A percentile compares a stretch with the other conserved stretches of the same genome.
phyloP scores from a whole-genome alignment of 2,329 filamentous ascomycete genomes.

The Neobulgaria alba region DNA sequence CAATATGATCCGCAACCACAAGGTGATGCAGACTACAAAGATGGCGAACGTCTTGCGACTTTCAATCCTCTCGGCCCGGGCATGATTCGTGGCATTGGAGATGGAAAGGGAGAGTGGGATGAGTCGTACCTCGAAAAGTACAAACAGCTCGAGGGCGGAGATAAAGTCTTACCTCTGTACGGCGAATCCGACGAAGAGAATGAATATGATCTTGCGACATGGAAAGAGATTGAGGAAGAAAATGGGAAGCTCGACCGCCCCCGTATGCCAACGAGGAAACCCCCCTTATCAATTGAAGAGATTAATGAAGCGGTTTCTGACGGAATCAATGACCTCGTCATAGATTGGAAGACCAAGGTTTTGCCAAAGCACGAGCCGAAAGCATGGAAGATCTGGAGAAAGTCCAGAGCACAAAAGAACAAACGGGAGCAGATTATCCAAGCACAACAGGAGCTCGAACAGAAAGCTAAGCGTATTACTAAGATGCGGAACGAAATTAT shows the following conservation, averaged over 20 bases:
- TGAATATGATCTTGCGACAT: slow-evolving; percentile 50
- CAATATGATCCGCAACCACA: slow-evolving; percentile 10
- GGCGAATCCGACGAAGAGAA: slow-evolving; percentile 46
- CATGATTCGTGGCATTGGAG: slow-evolving; percentile 3
- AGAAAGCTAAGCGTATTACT: slow-evolving; percentile 42
- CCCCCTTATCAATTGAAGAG: slow-evolving; percentile 35
- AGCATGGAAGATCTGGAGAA: slow-evolving; percentile 54
- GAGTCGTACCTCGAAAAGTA: slow-evolving; percentile 33
- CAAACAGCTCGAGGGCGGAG: slow-evolving; percentile 30
- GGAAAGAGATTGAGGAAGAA: slow-evolving; percentile 46
- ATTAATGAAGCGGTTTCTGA: slow-evolving; percentile 45
- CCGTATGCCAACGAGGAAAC: slow-evolving; percentile 11
- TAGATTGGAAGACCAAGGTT: slow-evolving; percentile 50
- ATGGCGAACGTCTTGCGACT: slow-evolving; percentile 4
- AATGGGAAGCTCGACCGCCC: slow-evolving; percentile 1
- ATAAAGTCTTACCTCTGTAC: slow-evolving; percentile 40
- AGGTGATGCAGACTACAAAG: not conserved
- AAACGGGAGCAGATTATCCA: slow-evolving; percentile 35
- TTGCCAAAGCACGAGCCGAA: slow-evolving; percentile 45
- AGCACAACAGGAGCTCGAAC: slow-evolving; percentile 35
- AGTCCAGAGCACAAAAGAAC: slow-evolving; percentile 37
- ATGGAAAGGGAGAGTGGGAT: slow-evolving; percentile 15
- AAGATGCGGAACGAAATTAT: slow-evolving; percentile 46
- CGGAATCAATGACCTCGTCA: slow-evolving; percentile 41
- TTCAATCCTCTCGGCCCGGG: slow-evolving; percentile 12